Evolutionary conservation across 1,284 basidiomycete genomes (phyloP), one percentile per base, ranked within the genome.

Genomic region (Rhodotorula sp.): DNA sequence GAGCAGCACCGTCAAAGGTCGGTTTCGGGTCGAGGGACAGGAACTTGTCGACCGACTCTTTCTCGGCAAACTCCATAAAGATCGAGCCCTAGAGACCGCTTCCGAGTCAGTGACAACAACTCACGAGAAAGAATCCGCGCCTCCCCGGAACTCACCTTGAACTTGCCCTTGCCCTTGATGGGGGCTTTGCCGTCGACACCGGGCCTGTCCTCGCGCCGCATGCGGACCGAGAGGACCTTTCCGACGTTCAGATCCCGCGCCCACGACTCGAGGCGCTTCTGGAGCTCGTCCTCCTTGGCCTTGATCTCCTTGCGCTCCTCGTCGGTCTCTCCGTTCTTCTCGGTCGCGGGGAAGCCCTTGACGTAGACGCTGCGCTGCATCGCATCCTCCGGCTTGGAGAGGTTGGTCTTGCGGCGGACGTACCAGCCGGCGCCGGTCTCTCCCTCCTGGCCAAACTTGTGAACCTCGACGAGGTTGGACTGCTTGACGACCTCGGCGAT

Each of bases 61-160:
- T 86, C 78, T 91, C 88, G 46, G 88, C 85, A 80, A 93, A 98
- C 83, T 98, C 96, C 67, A 89, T 89, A 78, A 98, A 99, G 34
- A 97, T 92, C 26, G 94, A 97, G 70, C 90, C 87, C 92, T 97
- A 76, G 43, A 48, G 43, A 31, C 62, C 4, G 52, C 20, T 39
- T 8, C 15, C 6, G 1, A 5, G 54, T 76, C 54, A 63, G 61
- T 26, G n/a, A n/a, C 18, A 64, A 64, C 14, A 46, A 65, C 5
- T 3, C 39, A 46, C 16, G 67, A 6, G 43, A 26, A 16, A 29
- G 21, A 7, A 20, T 4, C 23, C 52, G n/a, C 6, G 23, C 5
- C 14, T 12, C 23, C n/a, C 8, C 12, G 34, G 46, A 66, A 75
- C 83, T 43, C 26, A 89, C 91, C 86, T 93, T 95, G 87, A 96